Conservation (phyloP, 2,329 filamentous ascomycete genomes). For the Aspergillus unguis region DNA sequence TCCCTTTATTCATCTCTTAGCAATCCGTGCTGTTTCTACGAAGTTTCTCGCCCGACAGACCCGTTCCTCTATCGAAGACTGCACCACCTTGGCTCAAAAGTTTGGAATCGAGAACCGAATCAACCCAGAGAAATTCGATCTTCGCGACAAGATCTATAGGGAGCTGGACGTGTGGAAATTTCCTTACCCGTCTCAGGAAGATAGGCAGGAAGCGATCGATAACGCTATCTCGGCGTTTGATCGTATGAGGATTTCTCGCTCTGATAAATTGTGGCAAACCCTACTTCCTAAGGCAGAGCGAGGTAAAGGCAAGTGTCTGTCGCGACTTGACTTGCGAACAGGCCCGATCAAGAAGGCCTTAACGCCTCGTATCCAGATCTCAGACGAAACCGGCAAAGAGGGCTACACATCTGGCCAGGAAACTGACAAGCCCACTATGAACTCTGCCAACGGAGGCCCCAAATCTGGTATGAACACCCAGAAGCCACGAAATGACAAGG, state of each 20-base stretch:
- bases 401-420: slow-evolving; percentile 36
- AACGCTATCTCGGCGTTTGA: slow-evolving; percentile 63
- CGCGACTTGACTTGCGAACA: slow-evolving; percentile 53
- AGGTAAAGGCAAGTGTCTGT: slow-evolving; percentile 60
- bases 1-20: slow-evolving; percentile 53
- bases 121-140: slow-evolving; percentile 49
- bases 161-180: slow-evolving; percentile 63
- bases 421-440: slow-evolving; percentile 33
- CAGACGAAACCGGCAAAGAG: slow-evolving; percentile 37
- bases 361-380: slow-evolving; percentile 38
- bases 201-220: slow-evolving; percentile 59
- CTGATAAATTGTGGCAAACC: slow-evolving; percentile 61
- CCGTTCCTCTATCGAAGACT: slow-evolving; percentile 48
- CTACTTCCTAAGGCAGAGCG: slow-evolving; percentile 59
- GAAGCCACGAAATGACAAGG: slow-evolving; percentile 41
- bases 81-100: slow-evolving; percentile 49
- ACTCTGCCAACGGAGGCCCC: slow-evolving; percentile 23
- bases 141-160: slow-evolving; percentile 58
- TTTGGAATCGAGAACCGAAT: slow-evolving; percentile 51
- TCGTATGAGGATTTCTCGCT: slow-evolving; percentile 56
- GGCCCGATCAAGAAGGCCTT: slow-evolving; percentile 39
- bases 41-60: slow-evolving; percentile 49
- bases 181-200: slow-evolving; percentile 53
- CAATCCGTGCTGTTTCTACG: slow-evolving; percentile 48
- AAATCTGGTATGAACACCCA: slow-evolving; percentile 27